These are phyloP conservation scores for Microdochium paspali DNA, from an alignment of 2,329 filamentous ascomycete genomes.

Conservation along the genomic window DNA sequence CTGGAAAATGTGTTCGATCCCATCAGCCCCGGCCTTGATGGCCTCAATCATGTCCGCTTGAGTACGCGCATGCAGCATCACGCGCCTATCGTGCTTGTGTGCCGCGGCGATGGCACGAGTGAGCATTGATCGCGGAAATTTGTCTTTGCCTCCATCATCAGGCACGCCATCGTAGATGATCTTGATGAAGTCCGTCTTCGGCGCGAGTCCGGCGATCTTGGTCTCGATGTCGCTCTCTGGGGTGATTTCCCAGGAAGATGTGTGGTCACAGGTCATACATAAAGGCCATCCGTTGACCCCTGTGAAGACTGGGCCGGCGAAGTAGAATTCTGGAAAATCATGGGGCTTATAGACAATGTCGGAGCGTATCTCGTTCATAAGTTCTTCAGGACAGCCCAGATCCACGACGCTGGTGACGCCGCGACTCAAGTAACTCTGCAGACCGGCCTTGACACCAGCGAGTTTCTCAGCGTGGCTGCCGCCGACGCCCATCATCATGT, in stretches of 20 bases:
- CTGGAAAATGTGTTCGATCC: neutral
- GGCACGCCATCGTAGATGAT: neutral
- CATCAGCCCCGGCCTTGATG: neutral
- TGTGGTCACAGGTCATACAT: neutral
- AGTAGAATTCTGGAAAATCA: neutral
- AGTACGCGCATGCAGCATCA: neutral
- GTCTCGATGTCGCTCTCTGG: neutral
- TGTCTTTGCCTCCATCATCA: neutral
- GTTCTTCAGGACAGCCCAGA: neutral
- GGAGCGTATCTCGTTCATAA: neutral
- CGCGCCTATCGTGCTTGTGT: neutral
- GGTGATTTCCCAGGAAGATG: neutral
- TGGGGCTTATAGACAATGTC: neutral
- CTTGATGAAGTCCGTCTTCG: neutral
- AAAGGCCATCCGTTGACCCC: neutral
- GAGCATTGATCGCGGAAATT: neutral
- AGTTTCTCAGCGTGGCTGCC: neutral
- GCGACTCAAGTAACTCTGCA: neutral
- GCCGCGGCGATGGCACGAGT: neutral
- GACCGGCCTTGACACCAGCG: neutral
- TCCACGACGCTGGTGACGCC: neutral
- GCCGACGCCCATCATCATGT: neutral
- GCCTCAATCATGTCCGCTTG: neutral
- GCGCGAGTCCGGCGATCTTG: neutral
- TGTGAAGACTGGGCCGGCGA: neutral